Evolutionary conservation across 139 green algal genomes (phyloP), one percentile per base, ranked within the genome.

Genomic region (Coelastrella sp.): DNA sequence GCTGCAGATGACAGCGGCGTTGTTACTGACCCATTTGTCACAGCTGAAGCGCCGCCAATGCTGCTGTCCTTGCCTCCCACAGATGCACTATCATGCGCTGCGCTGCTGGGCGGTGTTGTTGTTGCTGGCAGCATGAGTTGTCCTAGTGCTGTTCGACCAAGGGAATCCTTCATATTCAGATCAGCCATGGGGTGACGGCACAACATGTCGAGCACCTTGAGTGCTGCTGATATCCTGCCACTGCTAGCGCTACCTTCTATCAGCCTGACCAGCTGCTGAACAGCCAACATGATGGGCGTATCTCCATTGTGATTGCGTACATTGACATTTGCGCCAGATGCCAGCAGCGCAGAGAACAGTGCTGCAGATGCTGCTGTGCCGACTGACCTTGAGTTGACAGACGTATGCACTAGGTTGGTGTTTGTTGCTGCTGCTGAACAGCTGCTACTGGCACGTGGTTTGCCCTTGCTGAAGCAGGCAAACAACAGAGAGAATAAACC

Each of bases 281-380:
- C 77, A 6, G 60, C 59, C 2, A 84, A 40, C 77, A 84, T 60
- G 21, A 84, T 23, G 7, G 77, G 77, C 1, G 77, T 75, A 6
- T n/a, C 11, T 4, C 60, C 19, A 0, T 43, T 25, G 40, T 32
- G 25, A 43, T 73, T 75, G 77, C 77, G 40, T 2, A 63, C 59
- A 5, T 74, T 75, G n/a, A 41, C 13, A 4, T 60, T 38, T 19
- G 77, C 57, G 5, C 38, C 60, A 9, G 40, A 38, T 19, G 77
- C 37, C 11, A 84, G 38, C 25, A 84, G 77, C 13, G 27, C 40
- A 40, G 38, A 21, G 5, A 84, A 2, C 59, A 73, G 62, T 0
- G 35, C 21, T 11, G 43, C 51, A 40, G 45, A 27, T 32, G 60
- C 77, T 62, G 73, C 48, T 45, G 73, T 9, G n/a, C 4, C 27